Evolutionary conservation across 306 rosid genomes (phyloP).

Genomic region (Crataegus laevigata): DNA sequence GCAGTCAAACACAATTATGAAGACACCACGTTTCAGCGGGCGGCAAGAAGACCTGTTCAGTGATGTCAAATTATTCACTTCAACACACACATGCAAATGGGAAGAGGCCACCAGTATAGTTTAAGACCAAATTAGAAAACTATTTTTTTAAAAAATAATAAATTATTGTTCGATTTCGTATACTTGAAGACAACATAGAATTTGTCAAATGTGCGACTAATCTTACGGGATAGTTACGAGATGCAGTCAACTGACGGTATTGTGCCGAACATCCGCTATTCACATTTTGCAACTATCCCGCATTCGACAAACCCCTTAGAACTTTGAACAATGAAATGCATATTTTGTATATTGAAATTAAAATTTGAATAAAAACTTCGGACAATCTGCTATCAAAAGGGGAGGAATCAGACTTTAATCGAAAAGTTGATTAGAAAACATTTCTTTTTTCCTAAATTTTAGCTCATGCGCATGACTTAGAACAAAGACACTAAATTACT

Average conservation of each 20-base stretch:
- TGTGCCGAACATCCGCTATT: neutral
- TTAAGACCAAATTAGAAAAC: neutral
- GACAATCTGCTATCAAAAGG: slow-evolving; percentile 17
- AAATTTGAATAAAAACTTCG: neutral
- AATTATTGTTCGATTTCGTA: neutral
- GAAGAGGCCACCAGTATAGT: neutral
- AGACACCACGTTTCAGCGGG: neutral
- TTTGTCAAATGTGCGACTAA: neutral
- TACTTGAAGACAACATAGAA: neutral
- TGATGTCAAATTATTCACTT: neutral
- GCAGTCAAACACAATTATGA: neutral
- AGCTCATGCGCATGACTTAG: slow-evolving; percentile 10
- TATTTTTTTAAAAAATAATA: neutral
- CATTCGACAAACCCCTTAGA: neutral
- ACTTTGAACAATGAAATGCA: neutral
- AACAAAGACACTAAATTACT: slow-evolving; percentile 7
- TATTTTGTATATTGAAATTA: neutral
- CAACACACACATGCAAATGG: neutral
- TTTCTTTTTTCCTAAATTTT: slow-evolving; percentile 4
- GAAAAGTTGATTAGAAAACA: slow-evolving; percentile 2
- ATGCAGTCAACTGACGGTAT: too few relatives aligned
- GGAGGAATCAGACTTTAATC: neutral
- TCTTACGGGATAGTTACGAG: too few relatives aligned
- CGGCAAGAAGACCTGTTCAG: neutral
- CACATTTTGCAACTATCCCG: neutral